These are phyloP conservation scores for Scolecobasidium constrictum DNA, from an alignment of 2,329 filamentous ascomycete species.

Conservation along the genomic window DNA sequence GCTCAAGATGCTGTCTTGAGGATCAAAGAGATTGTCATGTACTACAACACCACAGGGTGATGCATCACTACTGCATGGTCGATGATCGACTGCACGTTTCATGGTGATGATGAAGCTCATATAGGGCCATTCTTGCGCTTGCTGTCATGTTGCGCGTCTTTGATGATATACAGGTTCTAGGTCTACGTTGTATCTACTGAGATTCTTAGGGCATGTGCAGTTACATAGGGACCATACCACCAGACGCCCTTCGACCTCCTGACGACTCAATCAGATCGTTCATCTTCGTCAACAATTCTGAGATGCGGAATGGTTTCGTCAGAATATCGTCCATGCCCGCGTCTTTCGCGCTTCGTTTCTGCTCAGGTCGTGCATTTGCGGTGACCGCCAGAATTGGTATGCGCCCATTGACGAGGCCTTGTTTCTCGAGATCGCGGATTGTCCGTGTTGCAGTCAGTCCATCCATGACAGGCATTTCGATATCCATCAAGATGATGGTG, in stretches of 20 bases:
- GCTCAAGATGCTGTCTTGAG: too few relatives aligned
- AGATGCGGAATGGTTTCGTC: slow-evolving; percentile 23
- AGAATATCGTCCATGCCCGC: slow-evolving; percentile 13
- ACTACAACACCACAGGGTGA: too few relatives aligned
- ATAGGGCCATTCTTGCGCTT: too few relatives aligned
- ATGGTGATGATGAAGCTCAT: too few relatives aligned
- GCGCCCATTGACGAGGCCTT: not conserved
- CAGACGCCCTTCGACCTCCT: not conserved
- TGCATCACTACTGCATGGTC: too few relatives aligned
- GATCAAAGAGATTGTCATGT: too few relatives aligned
- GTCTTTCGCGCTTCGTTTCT: not conserved
- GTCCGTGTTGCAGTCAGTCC: slow-evolving; percentile 2
- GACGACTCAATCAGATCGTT: not conserved
- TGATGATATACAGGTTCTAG: too few relatives aligned
- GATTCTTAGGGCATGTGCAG: too few relatives aligned
- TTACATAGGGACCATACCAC: too few relatives aligned
- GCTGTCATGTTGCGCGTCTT: too few relatives aligned
- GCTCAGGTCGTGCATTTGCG: slow-evolving; percentile 8
- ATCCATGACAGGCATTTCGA: slow-evolving; percentile 9
- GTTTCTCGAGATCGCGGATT: slow-evolving; percentile 6
- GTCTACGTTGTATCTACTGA: too few relatives aligned
- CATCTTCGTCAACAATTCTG: slow-evolving; percentile 15
- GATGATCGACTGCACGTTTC: too few relatives aligned
- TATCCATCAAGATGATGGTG: slow-evolving; percentile 3
- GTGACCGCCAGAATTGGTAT: slow-evolving; percentile 9